Conservation (phyloP, 805 yeast species). For the Isabelozyma gotoi region DNA sequence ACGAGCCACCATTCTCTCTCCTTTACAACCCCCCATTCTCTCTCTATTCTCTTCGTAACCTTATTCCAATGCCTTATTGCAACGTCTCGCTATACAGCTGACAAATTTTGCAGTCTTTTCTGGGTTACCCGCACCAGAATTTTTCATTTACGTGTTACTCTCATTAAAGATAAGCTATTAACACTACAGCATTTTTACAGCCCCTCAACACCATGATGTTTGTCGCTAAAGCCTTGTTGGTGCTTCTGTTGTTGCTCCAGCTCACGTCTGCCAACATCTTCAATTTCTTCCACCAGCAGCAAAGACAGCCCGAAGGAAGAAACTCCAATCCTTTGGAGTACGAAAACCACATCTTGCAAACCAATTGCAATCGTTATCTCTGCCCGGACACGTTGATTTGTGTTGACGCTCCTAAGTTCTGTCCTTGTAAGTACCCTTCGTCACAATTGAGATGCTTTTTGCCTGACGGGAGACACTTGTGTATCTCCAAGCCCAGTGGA, state of each 20-base stretch:
- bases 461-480: conserved; percentile 69
- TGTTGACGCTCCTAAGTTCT: conserved; percentile 64
- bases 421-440: conserved; percentile 90
- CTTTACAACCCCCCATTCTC: too few relatives aligned
- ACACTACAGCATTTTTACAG: too few relatives aligned
- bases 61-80: too few relatives aligned
- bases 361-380: conserved; percentile 61
- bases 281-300: conserved; percentile 29
- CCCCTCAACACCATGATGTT: neutral
- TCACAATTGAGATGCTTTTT: conserved; percentile 79
- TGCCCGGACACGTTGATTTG: conserved; percentile 85
- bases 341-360: conserved; percentile 37
- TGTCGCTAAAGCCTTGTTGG: neutral
- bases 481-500: conserved; percentile 79
- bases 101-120: neutral
- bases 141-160: conserved; percentile 2
- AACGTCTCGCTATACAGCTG: neutral
- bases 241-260: conserved; percentile 9
- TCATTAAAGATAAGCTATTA: too few relatives aligned
- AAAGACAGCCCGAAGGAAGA: conserved; percentile 17
- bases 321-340: conserved; percentile 31
- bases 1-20: too few relatives aligned
- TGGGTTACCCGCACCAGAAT: neutral
- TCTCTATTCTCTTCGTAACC: too few relatives aligned
- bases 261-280: conserved; percentile 30